phyloP scores from a whole-genome alignment of 1,284 basidiomycete species.

The Irpex rosettiformis region DNA sequence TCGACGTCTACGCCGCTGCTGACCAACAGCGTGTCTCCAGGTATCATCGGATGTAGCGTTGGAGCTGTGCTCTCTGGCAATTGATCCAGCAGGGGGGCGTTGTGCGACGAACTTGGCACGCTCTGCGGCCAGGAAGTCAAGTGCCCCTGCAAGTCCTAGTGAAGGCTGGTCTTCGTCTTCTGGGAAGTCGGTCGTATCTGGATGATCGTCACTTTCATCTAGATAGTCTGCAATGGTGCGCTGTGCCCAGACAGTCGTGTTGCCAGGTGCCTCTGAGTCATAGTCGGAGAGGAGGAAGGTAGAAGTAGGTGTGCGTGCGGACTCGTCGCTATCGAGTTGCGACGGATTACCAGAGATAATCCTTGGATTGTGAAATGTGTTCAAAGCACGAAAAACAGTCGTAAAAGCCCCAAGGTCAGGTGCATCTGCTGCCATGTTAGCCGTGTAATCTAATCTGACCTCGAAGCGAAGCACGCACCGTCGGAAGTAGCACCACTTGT shows the following conservation, averaged over 20 bases:
- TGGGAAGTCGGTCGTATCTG: conserved; percentile 10
- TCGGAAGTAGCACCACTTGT: conserved; percentile 66
- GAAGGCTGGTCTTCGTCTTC: conserved; percentile 40
- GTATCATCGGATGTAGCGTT: conserved; percentile 39
- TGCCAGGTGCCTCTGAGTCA: conserved; percentile 39
- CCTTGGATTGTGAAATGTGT: conserved; percentile 41
- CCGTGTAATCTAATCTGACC: conserved; percentile 7
- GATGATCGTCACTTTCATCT: conserved; percentile 5
- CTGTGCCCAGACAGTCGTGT: conserved; percentile 65
- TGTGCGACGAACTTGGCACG: conserved; percentile 50
- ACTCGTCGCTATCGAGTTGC: conserved; percentile 17
- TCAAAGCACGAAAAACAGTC: conserved; percentile 66
- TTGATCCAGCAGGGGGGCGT: conserved; percentile 26
- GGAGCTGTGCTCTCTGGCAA: conserved; percentile 20
- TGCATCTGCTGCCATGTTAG: conserved; percentile 42
- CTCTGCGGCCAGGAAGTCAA: conserved; percentile 66
- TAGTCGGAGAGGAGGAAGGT: conserved; percentile 35
- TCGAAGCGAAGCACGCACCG: conserved; percentile 32
- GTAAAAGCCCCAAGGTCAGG: conserved; percentile 76
- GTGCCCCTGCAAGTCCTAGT: conserved; percentile 60
- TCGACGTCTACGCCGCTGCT: conserved; percentile 46
- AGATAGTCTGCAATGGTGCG: conserved; percentile 62
- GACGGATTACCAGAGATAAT: conserved; percentile 16
- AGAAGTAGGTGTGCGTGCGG: conserved; percentile 31
- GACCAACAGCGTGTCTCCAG: conserved; percentile 31